Conservation (phyloP, 129 eudicot species). For the Mikania micrantha region DNA sequence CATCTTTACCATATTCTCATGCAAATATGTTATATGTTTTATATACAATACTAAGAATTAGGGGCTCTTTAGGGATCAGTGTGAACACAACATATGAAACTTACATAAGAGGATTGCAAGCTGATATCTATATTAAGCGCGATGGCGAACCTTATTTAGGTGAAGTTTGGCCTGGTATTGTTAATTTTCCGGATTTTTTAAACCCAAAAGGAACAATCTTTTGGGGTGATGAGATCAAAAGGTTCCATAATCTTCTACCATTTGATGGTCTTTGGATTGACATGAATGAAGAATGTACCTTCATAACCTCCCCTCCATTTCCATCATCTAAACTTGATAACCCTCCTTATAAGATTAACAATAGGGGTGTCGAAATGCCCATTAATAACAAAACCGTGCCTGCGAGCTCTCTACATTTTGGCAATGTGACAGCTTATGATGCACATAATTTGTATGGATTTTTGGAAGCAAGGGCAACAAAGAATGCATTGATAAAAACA, state of each 20-base stretch:
- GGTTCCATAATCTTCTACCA: slow-evolving; percentile 46
- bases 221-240: slow-evolving; percentile 63
- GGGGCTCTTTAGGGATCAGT: slow-evolving; percentile 42
- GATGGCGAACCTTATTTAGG: slow-evolving; percentile 63
- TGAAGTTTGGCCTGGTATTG: slow-evolving; percentile 79
- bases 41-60: background rate
- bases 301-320: slow-evolving; percentile 41
- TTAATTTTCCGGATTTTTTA: slow-evolving; percentile 71
- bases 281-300: slow-evolving; percentile 83
- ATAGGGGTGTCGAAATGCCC: slow-evolving; percentile 36
- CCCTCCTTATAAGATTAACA: slow-evolving; percentile 85
- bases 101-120: slow-evolving; percentile 63
- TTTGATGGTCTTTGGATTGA: slow-evolving; percentile 86
- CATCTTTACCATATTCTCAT: background rate
- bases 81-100: slow-evolving; percentile 57
- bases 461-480: slow-evolving; percentile 62
- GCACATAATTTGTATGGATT: slow-evolving; percentile 79
- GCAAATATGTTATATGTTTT: background rate
- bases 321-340: slow-evolving; percentile 58
- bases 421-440: slow-evolving; percentile 64
- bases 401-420: slow-evolving; percentile 59
- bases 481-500: slow-evolving; percentile 31
- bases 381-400: slow-evolving; percentile 58
- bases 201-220: slow-evolving; percentile 46
- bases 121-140: slow-evolving; percentile 66